These are phyloP conservation scores for Eucalyptus virginea DNA, from an alignment of 345 rosid genomes.

Conservation along the genomic window DNA sequence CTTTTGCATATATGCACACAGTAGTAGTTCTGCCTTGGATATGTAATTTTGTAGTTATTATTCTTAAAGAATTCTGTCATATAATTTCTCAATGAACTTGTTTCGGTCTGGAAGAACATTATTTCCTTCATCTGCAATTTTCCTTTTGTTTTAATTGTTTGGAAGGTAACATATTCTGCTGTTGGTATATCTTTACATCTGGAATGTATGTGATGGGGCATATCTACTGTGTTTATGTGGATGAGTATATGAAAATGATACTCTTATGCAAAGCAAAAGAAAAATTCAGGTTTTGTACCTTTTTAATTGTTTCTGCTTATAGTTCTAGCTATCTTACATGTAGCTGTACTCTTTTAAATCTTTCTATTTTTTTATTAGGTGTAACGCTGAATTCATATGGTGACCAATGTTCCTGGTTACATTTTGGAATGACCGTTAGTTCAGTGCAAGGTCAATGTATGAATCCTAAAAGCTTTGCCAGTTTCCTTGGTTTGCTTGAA, in stretches of 20 bases:
- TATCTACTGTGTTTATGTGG: neutral
- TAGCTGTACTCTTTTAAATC: neutral
- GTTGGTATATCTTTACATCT: neutral
- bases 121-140: neutral
- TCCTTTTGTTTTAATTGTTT: neutral
- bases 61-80: neutral
- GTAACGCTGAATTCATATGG: constrained; percentile 28
- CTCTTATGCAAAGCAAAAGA: neutral
- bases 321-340: neutral
- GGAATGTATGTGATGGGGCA: neutral
- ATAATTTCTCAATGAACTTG: neutral
- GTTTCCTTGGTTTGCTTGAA: constrained; percentile 75
- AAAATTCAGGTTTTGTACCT: neutral
- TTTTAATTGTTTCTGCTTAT: neutral
- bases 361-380: constrained; percentile 9
- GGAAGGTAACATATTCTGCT: neutral
- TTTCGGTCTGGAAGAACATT: neutral
- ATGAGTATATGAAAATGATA: neutral
- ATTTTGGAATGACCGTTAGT: constrained; percentile 33
- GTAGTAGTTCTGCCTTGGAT: neutral
- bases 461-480: constrained; percentile 61
- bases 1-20: neutral
- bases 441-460: constrained; percentile 59
- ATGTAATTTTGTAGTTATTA: neutral
- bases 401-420: constrained; percentile 42